These are phyloP conservation scores for Leccinum pellstonianum DNA, from an alignment of 768 basidiomycete genomes.

Conservation along the genomic window DNA sequence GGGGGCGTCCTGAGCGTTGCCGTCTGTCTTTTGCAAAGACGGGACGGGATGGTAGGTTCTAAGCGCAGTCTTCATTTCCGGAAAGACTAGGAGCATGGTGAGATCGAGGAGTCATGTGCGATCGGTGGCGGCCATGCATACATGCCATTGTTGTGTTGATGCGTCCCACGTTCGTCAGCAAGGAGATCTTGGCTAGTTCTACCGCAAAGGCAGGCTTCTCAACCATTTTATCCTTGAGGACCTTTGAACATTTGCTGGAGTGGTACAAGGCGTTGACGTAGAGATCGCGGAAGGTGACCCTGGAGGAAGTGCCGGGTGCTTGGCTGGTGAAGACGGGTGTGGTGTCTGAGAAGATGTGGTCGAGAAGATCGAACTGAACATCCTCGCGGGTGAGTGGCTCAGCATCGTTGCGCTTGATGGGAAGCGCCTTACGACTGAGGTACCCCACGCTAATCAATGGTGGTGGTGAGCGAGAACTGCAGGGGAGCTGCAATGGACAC, in stretches of 20 bases:
- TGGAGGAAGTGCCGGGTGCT: slow-evolving; percentile 43
- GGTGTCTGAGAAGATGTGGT: slow-evolving; percentile 72
- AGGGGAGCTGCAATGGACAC: slow-evolving; percentile 25
- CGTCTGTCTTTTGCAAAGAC: slow-evolving; percentile 82
- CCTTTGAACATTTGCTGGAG: slow-evolving; percentile 83
- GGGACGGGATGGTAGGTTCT: slow-evolving; percentile 90
- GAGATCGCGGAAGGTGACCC: slow-evolving; percentile 76
- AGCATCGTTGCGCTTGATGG: slow-evolving; percentile 81
- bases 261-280: slow-evolving; percentile 80
- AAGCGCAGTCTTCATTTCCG: slow-evolving; percentile 90
- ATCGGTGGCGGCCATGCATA: slow-evolving; percentile 38
- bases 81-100: slow-evolving; percentile 60
- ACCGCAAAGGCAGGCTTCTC: slow-evolving; percentile 75
- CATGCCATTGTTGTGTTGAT: slow-evolving; percentile 93
- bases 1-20: slow-evolving; percentile 87
- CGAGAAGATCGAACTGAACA: slow-evolving; percentile 82
- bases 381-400: slow-evolving; percentile 82
- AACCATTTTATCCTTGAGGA: slow-evolving; percentile 84
- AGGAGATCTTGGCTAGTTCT: slow-evolving; percentile 79
- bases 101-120: slow-evolving; percentile 14
- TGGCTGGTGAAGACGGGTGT: slow-evolving; percentile 72
- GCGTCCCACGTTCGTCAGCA: slow-evolving; percentile 85
- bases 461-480: slow-evolving; percentile 8
- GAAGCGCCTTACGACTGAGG: slow-evolving; percentile 60
- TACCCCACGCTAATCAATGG: slow-evolving; percentile 48